Conservation (phyloP, 768 basidiomycete species). For the Suillus alpinus region DNA sequence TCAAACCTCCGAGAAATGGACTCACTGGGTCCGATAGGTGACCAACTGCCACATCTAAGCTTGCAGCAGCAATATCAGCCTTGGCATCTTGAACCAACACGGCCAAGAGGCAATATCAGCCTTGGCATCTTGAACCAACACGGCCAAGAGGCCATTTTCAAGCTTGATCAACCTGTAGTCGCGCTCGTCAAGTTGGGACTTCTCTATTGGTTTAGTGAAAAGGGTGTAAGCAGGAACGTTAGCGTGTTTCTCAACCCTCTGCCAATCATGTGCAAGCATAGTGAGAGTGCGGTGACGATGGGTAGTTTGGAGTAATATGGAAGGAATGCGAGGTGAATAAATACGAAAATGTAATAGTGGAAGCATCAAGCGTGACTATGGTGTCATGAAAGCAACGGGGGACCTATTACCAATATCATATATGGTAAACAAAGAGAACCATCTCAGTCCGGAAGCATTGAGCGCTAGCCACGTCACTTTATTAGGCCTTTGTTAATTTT, state of each 20-base stretch:
- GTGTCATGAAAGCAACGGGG: background rate
- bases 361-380: background rate
- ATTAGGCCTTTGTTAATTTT: background rate
- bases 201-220: conserved; percentile 60
- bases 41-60: conserved; percentile 91
- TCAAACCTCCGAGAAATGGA: conserved; percentile 8
- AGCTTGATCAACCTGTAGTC: conserved; percentile 79
- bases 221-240: conserved; percentile 45
- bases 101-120: conserved; percentile 83
- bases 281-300: conserved; percentile 13
- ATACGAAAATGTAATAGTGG: background rate
- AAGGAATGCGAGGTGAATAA: background rate
- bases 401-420: conserved; percentile 42
- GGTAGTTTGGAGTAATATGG: background rate
- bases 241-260: conserved; percentile 9
- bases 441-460: background rate
- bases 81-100: conserved; percentile 79
- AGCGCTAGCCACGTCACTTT: background rate
- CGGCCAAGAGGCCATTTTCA: conserved; percentile 86
- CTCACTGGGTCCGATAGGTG: conserved; percentile 90
- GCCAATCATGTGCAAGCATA: conserved; percentile 26
- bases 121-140: conserved; percentile 77
- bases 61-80: conserved; percentile 93
- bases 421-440: background rate
- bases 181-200: conserved; percentile 75